phyloP scores from a whole-genome alignment of 2,329 filamentous ascomycete genomes.

The Raffaelea arxii region DNA sequence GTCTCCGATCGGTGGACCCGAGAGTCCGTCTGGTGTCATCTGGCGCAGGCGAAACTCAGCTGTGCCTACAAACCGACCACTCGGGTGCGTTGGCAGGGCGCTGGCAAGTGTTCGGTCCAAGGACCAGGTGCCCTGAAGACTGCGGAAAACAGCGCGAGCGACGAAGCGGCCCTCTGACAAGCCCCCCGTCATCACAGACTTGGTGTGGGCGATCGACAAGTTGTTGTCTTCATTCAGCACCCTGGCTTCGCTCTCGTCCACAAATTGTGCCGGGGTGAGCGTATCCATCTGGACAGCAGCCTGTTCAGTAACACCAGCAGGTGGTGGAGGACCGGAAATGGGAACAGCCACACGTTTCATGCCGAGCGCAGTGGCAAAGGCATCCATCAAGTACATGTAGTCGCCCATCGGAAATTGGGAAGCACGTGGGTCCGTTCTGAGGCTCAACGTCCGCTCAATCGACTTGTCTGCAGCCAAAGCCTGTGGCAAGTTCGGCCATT shows the following conservation, averaged over 20 bases:
- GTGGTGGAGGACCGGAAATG: constrained; percentile 10
- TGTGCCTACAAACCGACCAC: constrained; percentile 54
- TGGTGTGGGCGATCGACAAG: constrained; percentile 38
- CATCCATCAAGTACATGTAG: constrained; percentile 66
- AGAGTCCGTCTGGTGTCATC: constrained; percentile 41
- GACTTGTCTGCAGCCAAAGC: constrained; percentile 35
- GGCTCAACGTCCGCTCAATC: constrained; percentile 33
- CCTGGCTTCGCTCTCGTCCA: not conserved
- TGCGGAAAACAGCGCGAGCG: constrained; percentile 58
- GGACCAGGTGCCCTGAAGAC: constrained; percentile 60
- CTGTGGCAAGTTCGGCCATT: constrained; percentile 20
- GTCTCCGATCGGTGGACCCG: constrained; percentile 6
- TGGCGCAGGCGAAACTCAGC: constrained; percentile 54
- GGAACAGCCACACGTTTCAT: constrained; percentile 34
- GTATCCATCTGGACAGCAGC: constrained; percentile 38
- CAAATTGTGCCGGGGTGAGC: constrained; percentile 47
- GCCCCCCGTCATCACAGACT: constrained; percentile 29
- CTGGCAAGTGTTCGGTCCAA: constrained; percentile 48
- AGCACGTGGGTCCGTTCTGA: constrained; percentile 41
- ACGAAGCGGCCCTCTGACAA: constrained; percentile 42
- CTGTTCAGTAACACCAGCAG: constrained; percentile 17
- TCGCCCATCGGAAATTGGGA: constrained; percentile 79
- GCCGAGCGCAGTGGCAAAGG: constrained; percentile 52
- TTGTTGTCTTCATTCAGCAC: constrained; percentile 19
- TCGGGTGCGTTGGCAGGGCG: constrained; percentile 47